Evolutionary conservation across 495 filamentous ascomycete genomes (phyloP), one percentile per base, ranked within the genome.

Genomic region (Penicillium argentinense): DNA sequence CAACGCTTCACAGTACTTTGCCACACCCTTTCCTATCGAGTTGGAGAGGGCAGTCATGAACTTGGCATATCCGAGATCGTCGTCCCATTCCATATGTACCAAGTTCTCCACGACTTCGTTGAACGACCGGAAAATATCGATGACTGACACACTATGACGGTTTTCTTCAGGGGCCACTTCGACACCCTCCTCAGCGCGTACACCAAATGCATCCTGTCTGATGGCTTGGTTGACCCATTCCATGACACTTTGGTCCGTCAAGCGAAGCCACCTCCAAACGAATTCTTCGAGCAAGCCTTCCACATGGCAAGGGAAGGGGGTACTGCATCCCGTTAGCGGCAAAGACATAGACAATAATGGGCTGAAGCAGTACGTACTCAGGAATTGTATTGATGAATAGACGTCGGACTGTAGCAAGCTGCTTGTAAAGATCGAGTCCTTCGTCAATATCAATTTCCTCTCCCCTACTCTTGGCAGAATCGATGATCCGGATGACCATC

Each of bases 11-110:
- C 95, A 99, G 62, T 99, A 97, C 57, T 84, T 80, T 26, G 86
- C 82, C 28, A 99, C 79, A 30, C 89, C 92, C 36, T 77, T 77
- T 5, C 89, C 86, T 42, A 97, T 89, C 0, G 85, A 83, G 58
- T 93, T 97, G 11, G 91, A 84, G 13, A 97, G 61, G n/a, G 89
- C 80, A 11, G 95, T 99, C 91, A 96, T 97, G 69, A 97, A 97
- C 53, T 90, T 88, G 16, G 95, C 93, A 54, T 95, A 86, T 47
- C 96, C 91, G 13, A 95, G 74, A 52, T 96, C 89, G 63, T 97
- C 86, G 48, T 89, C 86, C 93, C 95, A 99, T 21, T 90, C 81
- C 16, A 99, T 77, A 47, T 88, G 71, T 18, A 88, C 82, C 39
- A 99, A 78, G 50, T 91, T 87, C 55, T 97, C 88, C 27, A 92